These are phyloP conservation scores for Cicer judaicum DNA, from an alignment of 306 rosid species.

Conservation along the genomic window DNA sequence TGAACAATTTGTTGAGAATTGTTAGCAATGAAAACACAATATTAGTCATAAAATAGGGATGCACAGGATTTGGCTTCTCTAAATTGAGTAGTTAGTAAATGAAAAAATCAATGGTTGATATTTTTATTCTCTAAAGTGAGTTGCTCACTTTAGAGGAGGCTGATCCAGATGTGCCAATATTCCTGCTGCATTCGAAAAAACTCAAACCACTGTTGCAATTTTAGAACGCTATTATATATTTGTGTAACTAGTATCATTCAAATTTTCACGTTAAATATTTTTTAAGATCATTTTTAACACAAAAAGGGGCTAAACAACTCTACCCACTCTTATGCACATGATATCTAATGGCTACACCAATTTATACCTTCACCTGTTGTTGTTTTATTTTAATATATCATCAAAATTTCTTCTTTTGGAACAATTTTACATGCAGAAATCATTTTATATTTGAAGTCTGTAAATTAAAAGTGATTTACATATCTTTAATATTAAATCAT, in stretches of 20 bases:
- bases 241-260: not conserved
- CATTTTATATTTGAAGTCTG: not conserved
- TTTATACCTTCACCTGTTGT: not conserved
- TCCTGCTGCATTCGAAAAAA: conserved; percentile 10
- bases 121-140: too few species aligned
- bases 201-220: not conserved
- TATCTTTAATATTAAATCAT: not conserved
- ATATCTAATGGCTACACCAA: too few species aligned
- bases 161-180: not conserved
- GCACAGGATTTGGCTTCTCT: not conserved
- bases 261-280: not conserved
- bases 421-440: not conserved
- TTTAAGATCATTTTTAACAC: not conserved
- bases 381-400: not conserved
- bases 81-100: too few species aligned
- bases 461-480: not conserved
- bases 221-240: not conserved
- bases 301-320: too few species aligned
- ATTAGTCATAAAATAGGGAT: conserved; percentile 14
- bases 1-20: conserved; percentile 5
- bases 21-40: conserved; percentile 15
- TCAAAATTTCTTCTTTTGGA: not conserved
- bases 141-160: too few species aligned
- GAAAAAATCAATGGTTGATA: too few species aligned
- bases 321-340: too few species aligned